Evolutionary conservation across 208 protist genomes (phyloP), one percentile per base, ranked within the genome.

Genomic region (Acanthamoeba sp.): DNA sequence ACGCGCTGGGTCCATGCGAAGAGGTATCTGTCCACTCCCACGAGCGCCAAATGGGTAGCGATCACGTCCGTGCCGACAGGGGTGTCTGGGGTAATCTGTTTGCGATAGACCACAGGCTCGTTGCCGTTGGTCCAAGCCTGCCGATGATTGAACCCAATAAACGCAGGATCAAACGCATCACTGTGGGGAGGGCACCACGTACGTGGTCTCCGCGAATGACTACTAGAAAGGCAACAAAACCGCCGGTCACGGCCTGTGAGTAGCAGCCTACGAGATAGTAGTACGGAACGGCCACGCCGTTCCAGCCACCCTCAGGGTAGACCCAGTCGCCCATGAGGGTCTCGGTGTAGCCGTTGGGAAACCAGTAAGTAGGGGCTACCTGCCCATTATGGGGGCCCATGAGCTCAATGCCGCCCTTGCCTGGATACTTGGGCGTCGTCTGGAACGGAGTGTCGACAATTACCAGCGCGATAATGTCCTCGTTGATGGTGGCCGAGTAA

Each of bases 261-360:
- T 82, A 82, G 14, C 36, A 38, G 0, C 71, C 71, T 3, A 82
- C 36, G 71, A 82, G 2, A 32, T 38, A 10, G 71, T 82, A 82
- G 12, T 82, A 45, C 36, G 38, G 38, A 10, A 29, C 6, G 38
- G 5, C 29, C n/a, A 1, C 20, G 22, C 71, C 36, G 36, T 80
- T 80, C 71, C 71, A 80, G 20, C 71, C 71, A 24, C 71, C 71
- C 36, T 80, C 71, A 6, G 71, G 71, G 29, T 80, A 80, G 14
- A 80, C 71, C 71, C 71, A 80, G 71, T 80, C 71, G 34, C 71
- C 71, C 71, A 80, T 42, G 71, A 80, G 16, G 5, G 71, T 80
- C 36, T 80, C 36, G 18, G 71, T 80, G 9, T 20, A 80, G 27
- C 71, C 71, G 36, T 80, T 24, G 71, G 71, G 71, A 10, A 80